Conservation (phyloP, 148 eudicot genomes). For the Gaultheria prostrata region DNA sequence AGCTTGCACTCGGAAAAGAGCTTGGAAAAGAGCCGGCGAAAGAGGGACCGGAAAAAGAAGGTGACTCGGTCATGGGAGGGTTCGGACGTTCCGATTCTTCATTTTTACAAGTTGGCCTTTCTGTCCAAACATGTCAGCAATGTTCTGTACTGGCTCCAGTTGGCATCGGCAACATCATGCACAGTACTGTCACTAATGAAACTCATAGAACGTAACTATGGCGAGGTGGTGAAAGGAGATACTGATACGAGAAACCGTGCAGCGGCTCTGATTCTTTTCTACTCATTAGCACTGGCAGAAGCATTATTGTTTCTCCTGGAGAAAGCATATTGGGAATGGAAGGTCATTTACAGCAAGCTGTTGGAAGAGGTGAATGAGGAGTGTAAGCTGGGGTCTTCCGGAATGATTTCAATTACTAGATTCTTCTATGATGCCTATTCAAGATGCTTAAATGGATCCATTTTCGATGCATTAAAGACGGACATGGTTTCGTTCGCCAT, state of each 20-base stretch:
- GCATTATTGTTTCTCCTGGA: conserved; percentile 77
- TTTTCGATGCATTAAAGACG: conserved; percentile 79
- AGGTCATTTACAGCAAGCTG: conserved; percentile 40
- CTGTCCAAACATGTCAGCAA: conserved; percentile 54
- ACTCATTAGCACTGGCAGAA: conserved; percentile 78
- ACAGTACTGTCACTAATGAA: conserved; percentile 60
- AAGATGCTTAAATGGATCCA: conserved; percentile 63
- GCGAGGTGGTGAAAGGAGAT: conserved; percentile 49
- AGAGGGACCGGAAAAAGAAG: conserved; percentile 23
- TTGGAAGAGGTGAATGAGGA: conserved; percentile 62
- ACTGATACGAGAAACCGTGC: conserved; percentile 64
- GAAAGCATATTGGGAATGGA: conserved; percentile 78
- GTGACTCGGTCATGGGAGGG: conserved; percentile 49
- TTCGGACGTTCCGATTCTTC: conserved; percentile 73
- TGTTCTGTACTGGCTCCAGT: conserved; percentile 64
- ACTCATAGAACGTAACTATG: conserved; percentile 55
- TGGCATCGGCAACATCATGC: conserved; percentile 66
- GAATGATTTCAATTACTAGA: conserved; percentile 53
- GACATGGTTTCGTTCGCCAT: conserved; percentile 81
- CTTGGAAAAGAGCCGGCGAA: background rate
- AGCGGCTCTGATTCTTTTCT: conserved; percentile 65
- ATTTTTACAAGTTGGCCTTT: conserved; percentile 31
- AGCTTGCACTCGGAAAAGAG: background rate
- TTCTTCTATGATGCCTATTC: conserved; percentile 49
- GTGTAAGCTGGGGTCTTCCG: conserved; percentile 58